Base-by-base conservation (phyloP, 1,284 basidiomycete species). In the Heterobasidion parviporum region DNA sequence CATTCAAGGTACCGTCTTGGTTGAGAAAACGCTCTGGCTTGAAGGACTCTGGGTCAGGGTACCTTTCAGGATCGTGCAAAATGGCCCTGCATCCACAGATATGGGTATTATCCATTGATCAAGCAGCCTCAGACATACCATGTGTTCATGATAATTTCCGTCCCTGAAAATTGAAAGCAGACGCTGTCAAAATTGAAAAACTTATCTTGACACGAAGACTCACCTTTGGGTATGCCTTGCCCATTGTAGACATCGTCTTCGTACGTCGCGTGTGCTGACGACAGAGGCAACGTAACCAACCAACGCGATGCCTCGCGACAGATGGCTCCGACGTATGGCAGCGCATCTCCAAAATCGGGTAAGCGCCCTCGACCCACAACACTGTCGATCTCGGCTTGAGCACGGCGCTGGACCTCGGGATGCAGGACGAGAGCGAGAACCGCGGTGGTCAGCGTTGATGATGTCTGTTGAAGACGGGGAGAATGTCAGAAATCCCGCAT, bases 21-120 rank as follows among this genome's bases (percentile, higher is more conserved):
- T 59, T 55, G 6, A 71, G 58, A 38, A 64, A 69, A 0, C 68
- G 63, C 26, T 67, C 62, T 0, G 67, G 68, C 0, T 57, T 57
- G 58, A 69, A 69, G 14, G 50, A 46, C 10, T 62, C 57, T 2
- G 68, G 67, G n/a, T 67, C 55, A 10, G 61, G 56, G 53, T 67
- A 70, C 20, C 57, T 38, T 10, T 61, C 59, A 3, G 65, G 63
- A 43, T 71, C 61, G 26, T 66, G 64, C 16, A 64, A 50, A 10
- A 69, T 63, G 0, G 59, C 62, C 68, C 67, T 70, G 36, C n/a
- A 26, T 26, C 26, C 26, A 26, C 26, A 26, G 4, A 26, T 26
- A 26, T 26, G 26, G 26, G 26, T 26, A 26, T 26, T 26, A 0
- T 26, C 3, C 3, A 26, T 18, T 14, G 46, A 47, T 9, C 20